A percentile compares a stretch with the other conserved stretches of the same genome.
Conservation (phyloP, 192 early-diverging fungal genomes). For the Phlyctochytrium arcticum region DNA sequence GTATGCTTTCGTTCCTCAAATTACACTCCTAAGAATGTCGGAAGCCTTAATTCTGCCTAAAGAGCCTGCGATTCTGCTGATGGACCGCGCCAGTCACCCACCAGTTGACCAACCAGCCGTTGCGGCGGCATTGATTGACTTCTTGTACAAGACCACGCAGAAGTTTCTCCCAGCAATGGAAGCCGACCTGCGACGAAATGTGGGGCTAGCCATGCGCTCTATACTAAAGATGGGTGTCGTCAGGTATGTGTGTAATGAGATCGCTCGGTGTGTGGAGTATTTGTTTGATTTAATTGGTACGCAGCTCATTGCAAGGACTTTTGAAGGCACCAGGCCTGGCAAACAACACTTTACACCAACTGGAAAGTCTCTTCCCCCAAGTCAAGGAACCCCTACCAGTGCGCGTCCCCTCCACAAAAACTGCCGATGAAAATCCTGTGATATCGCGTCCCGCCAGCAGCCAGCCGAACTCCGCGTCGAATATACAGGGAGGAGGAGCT, state of each 20-base stretch:
- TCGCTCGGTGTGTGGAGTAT: neutral
- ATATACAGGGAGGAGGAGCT: no score
- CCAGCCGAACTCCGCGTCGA: no score
- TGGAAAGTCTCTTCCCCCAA: slow-evolving; percentile 9
- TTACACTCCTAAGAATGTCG: no score
- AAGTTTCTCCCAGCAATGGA: neutral
- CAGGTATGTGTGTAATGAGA: neutral
- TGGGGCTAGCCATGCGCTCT: slow-evolving; percentile 2
- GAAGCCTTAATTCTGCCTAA: no score
- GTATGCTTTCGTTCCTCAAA: neutral
- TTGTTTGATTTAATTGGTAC: neutral
- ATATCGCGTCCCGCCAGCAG: no score
- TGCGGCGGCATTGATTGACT: slow-evolving; percentile 4
- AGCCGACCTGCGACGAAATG: neutral
- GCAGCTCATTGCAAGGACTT: neutral
- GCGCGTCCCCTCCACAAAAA: no score
- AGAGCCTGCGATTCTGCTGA: slow-evolving; percentile 20
- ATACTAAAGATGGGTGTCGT: neutral
- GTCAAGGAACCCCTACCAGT: neutral
- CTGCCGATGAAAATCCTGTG: no score
- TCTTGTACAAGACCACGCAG: neutral
- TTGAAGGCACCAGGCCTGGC: neutral
- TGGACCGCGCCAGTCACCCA: slow-evolving; percentile 7
- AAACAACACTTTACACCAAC: neutral
- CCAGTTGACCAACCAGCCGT: neutral